Conservation (phyloP, 495 filamentous ascomycete species). For the Neurospora sp. region DNA sequence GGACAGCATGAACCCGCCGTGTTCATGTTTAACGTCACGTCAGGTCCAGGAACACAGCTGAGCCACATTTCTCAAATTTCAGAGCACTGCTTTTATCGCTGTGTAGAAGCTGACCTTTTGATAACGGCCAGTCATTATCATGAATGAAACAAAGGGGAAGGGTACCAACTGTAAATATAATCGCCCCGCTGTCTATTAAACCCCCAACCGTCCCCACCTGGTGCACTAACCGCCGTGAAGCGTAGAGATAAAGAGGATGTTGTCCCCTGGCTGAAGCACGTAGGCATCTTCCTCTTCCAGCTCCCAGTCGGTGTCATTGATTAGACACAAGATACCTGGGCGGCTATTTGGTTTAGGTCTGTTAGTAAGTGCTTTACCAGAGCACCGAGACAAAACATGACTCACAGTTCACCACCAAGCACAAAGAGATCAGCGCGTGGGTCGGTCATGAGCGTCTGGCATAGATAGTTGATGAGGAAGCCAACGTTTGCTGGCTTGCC, state of each 20-base stretch:
- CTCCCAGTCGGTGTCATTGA: constrained; percentile 98
- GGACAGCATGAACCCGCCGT: not conserved
- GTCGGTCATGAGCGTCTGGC: constrained; percentile 75
- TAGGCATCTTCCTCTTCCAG: constrained; percentile 90
- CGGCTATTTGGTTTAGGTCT: constrained; percentile 44
- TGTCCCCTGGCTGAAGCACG: constrained; percentile 70
- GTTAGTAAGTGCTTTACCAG: not conserved
- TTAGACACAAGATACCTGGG: constrained; percentile 91
- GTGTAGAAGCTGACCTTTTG: not conserved
- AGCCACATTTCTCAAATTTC: not conserved
- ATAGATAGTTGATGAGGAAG: constrained; percentile 73
- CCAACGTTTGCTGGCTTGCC: constrained; percentile 56
- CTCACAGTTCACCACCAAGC: constrained; percentile 78
- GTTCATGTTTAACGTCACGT: not conserved
- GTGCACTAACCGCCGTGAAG: constrained; percentile 77
- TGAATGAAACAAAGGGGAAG: not conserved
- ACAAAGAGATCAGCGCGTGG: constrained; percentile 83
- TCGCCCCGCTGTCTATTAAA: not conserved
- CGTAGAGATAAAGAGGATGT: constrained; percentile 95
- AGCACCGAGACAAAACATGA: not conserved
- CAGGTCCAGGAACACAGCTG: not conserved
- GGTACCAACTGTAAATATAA: not conserved
- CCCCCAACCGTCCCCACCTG: not conserved
- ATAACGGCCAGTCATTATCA: not conserved
- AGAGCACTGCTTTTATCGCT: not conserved